Conservation (phyloP, 2,329 filamentous ascomycete genomes). For the Penicillium sp. region DNA sequence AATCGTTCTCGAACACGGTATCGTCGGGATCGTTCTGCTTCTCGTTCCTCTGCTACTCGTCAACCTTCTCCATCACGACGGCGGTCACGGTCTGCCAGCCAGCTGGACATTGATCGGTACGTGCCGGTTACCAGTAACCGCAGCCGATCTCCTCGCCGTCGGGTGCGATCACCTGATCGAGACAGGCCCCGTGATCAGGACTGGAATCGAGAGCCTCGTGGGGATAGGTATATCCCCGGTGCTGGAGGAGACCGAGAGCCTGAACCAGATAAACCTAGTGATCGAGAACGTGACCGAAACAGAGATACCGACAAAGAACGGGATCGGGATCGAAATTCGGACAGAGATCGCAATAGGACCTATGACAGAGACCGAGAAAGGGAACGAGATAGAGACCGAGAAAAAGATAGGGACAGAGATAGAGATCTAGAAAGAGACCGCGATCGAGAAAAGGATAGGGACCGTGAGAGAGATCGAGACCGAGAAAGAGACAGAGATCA, state of each 20-base stretch:
- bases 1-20: conserved; percentile 1
- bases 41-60: conserved; percentile 14
- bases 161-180: conserved; percentile 28
- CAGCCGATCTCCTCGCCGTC: conserved; percentile 39
- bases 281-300: conserved; percentile 16
- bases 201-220: conserved; percentile 20
- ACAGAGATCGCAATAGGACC: conserved; percentile 9
- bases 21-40: conserved; percentile 10
- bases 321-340: conserved; percentile 21
- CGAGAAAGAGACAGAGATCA: conserved; percentile 19
- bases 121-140: conserved; percentile 38
- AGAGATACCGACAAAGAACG: conserved; percentile 18
- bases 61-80: conserved; percentile 20
- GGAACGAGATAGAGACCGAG: conserved; percentile 19
- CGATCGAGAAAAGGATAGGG: conserved; percentile 17
- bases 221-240: conserved; percentile 11
- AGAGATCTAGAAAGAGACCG: conserved; percentile 21
- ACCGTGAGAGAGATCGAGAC: conserved; percentile 4
- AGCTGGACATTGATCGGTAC: conserved; percentile 42
- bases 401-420: conserved; percentile 22
- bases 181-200: conserved; percentile 18
- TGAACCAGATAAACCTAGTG: conserved; percentile 15
- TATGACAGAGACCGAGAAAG: conserved; percentile 18
- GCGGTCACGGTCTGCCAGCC: conserved; percentile 21
- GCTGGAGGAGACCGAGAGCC: conserved; percentile 23